Evolutionary conservation across 1,284 basidiomycete species (phyloP), one percentile per base, ranked within the genome.

Genomic region (Bjerkandera adusta): DNA sequence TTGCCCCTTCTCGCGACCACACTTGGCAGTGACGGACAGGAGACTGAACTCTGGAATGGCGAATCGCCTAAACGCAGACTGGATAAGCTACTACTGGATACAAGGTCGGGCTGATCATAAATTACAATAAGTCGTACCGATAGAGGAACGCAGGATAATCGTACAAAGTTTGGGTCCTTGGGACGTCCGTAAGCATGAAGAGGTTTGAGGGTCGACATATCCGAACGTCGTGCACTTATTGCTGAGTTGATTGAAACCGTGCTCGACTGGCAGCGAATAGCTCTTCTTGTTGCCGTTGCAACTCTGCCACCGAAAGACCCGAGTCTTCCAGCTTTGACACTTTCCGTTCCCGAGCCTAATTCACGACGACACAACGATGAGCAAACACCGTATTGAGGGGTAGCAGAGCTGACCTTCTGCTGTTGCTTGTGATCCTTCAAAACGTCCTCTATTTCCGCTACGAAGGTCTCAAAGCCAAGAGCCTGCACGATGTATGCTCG

Each of bases 371-470:
- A 20, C 8, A 33, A n/a, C 35, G 47, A 42, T 51, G 41, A 47
- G 22, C 29, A 16, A 26, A 25, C 47, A 34, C 56, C 36, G 13
- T 22, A 32, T 37, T 25, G 42, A 53, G 50, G 47, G n/a, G 51
- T 36, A 43, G 32, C 34, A 36, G 30, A 65, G n/a, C 71, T 50
- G 47, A 85, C 92, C 80, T 95, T 97, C 65, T 91, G 89, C 54
- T 92, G 88, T 62, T 94, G 91, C 63, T 98, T 97, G 65, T 97
- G 94, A 60, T 97, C 95, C 60, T 92, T 85, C 47, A 97, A 71
- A 20, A 97, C 94, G 57, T 89, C 88, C 63, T 96, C 87, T 4
- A 97, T 92, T 57, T 97, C 94, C 12, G 81, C 70, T 15, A 85
- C 85, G 66, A 93, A 95, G 12, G 80, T 77, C 56, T 93, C 89